Base-by-base conservation (phyloP, 2,329 filamentous ascomycete species). In the Gaeumannomyces sp. region DNA sequence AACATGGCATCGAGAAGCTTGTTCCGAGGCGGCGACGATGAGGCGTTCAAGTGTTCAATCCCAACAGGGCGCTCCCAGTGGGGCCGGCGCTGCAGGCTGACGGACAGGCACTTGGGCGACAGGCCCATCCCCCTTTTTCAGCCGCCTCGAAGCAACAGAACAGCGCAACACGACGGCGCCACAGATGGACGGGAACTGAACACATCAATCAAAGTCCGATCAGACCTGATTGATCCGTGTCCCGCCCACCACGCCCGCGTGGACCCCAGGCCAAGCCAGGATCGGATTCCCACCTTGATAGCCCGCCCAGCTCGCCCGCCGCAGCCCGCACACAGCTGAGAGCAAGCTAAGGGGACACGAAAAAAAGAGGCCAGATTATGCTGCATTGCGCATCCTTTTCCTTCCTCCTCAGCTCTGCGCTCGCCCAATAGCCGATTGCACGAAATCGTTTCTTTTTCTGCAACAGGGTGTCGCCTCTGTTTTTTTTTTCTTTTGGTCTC, bases 351-450 rank as follows among this genome's bases (percentile, higher is more conserved):
- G 8, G 57, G 28, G 31, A 60, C 59, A 60, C 59, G 28, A 60
- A 38, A 60, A 60, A 60, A 60, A 60, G 59, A 60, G 59, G 59
- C 59, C 59, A 60, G 28, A 60, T 60, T 60, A 35, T 31, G 13
- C 57, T 59, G 27, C 27, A 59, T 28, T 59, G 28, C 61, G 31
- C 28, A 33, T 59, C 35, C 60, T 35, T 35, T 29, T 29, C 35
- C 3, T 33, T n/a, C 29, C 2, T 60, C n/a, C 31, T 35, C 59
- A 60, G 59, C 59, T 60, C 59, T 22, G 28, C 59, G 59, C 59
- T 59, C 27, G 29, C 25, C 45, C 45, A 11, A 53, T 53, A 53
- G 22, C 10, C 8, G 45, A 53, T 11, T 53, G 19, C 45, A 25
- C 45, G 7, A 25, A 53, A n/a, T 31, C 38, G 31, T 27, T 31